These are phyloP conservation scores for Pleurostoma richardsiae DNA, from an alignment of 2,329 filamentous ascomycete species.

Conservation along the genomic window DNA sequence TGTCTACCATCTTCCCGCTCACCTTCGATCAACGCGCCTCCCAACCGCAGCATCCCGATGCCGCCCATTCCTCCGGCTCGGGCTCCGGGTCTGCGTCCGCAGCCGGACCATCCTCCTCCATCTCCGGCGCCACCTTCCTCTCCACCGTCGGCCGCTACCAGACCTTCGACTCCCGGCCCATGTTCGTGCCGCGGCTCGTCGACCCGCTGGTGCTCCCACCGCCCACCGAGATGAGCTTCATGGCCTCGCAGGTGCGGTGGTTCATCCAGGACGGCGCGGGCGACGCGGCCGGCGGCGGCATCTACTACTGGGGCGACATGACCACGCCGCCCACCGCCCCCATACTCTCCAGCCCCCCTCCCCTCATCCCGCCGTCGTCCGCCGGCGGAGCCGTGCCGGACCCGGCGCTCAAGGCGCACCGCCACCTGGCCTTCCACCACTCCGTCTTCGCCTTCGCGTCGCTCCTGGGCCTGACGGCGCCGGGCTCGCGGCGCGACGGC, in stretches of 20 bases:
- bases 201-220: conserved; percentile 34
- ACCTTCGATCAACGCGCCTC: conserved; percentile 17
- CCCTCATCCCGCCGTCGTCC: conserved; percentile 11
- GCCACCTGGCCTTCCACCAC: conserved; percentile 39
- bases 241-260: conserved; percentile 33
- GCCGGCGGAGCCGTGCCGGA: conserved; percentile 7
- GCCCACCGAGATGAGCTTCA: conserved; percentile 25
- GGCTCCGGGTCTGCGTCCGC: too few species aligned
- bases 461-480: conserved; percentile 22
- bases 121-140: conserved; percentile 24
- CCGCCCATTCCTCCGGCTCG: too few species aligned
- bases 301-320: conserved; percentile 35
- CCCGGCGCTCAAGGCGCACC: conserved; percentile 14
- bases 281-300: conserved; percentile 36
- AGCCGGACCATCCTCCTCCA: too few species aligned
- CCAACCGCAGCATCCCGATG: neutral
- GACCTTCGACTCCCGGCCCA: conserved; percentile 38
- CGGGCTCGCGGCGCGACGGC: conserved; percentile 20
- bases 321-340: conserved; percentile 10
- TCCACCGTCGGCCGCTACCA: conserved; percentile 38
- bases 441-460: conserved; percentile 36
- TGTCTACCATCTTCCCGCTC: conserved; percentile 27
- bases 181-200: conserved; percentile 25
- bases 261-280: conserved; percentile 40
- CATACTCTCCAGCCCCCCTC: too few species aligned